These are phyloP conservation scores for Perkinsus marinus DNA, from an alignment of 169 alveolate genomes.

Conservation along the genomic window DNA sequence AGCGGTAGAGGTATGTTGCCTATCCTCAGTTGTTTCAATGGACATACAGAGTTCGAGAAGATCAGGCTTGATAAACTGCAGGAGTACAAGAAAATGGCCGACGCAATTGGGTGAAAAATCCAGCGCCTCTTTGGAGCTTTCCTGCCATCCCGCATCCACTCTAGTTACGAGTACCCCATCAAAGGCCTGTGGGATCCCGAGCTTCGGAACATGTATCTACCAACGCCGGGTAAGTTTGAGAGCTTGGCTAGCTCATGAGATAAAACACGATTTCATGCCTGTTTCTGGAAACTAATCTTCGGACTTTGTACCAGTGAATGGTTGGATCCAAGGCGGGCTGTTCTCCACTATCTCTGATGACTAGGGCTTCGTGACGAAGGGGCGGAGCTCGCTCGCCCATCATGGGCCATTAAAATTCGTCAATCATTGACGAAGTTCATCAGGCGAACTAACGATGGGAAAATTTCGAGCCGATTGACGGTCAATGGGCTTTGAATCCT, in stretches of 20 bases:
- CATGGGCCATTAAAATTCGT: background rate
- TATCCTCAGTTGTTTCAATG: background rate
- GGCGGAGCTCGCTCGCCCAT: no score
- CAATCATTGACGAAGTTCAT: no score
- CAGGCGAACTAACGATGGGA: no score
- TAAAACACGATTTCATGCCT: background rate
- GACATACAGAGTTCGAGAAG: background rate
- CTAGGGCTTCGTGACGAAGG: background rate
- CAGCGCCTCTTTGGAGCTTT: background rate
- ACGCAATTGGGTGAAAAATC: background rate
- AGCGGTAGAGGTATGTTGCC: background rate
- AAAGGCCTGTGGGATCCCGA: background rate
- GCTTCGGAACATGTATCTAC: background rate
- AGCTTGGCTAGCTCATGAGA: background rate
- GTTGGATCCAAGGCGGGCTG: no score
- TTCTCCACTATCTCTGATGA: no score
- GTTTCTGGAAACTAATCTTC: background rate
- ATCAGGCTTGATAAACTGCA: background rate
- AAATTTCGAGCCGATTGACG: no score
- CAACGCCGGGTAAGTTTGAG: background rate
- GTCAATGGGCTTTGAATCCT: no score
- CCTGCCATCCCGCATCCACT: background rate
- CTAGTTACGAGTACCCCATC: background rate
- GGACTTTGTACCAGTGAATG: no score
- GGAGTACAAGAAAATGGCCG: background rate